Base-by-base conservation (phyloP, 495 filamentous ascomycete genomes). In the Neurospora sublineolata region DNA sequence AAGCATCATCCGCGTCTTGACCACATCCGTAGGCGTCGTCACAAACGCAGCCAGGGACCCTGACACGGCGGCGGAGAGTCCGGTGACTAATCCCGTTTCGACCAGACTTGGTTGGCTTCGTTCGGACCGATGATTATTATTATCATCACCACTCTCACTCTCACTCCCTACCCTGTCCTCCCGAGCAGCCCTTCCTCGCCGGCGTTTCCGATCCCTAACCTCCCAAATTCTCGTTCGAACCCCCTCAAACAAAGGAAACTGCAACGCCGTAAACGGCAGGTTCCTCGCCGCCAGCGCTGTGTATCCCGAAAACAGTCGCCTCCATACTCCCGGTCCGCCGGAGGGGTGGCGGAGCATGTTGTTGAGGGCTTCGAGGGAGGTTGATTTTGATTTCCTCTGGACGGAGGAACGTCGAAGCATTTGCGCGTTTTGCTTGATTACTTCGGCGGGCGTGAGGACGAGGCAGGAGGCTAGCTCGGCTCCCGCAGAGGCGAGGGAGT, bases 341-440 rank as follows among this genome's bases (percentile, higher is more conserved):
- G 75, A 75, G 38, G 68, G 75, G 8, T 69, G 72, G 37, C 76
- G 68, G 3, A 87, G 73, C 68, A 82, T 79, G 18, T 75, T 78
- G n/a, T 75, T 78, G n/a, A 86, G 68, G 0, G 85, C 85, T 70
- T 79, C 72, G 2, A 85, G 74, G 3, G 84, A 85, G 4, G 83
- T 81, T 3, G 84, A 84, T 6, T 69, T n/a, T n/a, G n/a, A n/a
- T n/a, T n/a, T n/a, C n/a, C n/a, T n/a, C n/a, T n/a, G n/a, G n/a
- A n/a, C n/a, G n/a, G n/a, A 37, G 37, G 76, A 70, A 11, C 74
- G 77, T 38, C 76, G 81, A 16, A 84, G 74, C 76, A 96, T 90
- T 79, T 97, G 94, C 3, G 94, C 92, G 80, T 97, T 97, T 75
- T 97, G 94, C 81, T 97, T 97, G 42, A 97, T 84, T 10, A 97